These are phyloP conservation scores for Sonneratia caseolaris DNA, from an alignment of 345 rosid genomes.

Conservation along the genomic window DNA sequence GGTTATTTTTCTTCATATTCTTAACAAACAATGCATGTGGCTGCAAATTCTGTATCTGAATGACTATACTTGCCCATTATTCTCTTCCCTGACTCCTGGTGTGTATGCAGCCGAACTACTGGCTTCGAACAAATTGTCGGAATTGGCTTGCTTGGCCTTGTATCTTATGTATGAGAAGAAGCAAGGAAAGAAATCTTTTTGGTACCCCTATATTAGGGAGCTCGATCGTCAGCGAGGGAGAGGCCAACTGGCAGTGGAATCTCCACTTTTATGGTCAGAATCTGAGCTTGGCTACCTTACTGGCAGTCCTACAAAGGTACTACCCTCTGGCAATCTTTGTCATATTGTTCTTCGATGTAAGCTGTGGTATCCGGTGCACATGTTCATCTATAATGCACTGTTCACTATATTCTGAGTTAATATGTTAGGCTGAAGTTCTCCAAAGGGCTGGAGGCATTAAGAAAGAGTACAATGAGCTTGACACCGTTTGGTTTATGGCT, in stretches of 20 bases:
- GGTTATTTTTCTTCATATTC: background rate
- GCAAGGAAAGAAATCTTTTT: constrained; percentile 85
- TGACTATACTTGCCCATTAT: background rate
- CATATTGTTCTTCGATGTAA: background rate
- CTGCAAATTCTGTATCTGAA: background rate
- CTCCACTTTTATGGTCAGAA: constrained; percentile 89
- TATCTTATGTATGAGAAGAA: constrained; percentile 98
- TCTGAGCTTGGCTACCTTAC: constrained; percentile 77
- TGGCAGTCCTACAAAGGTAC: constrained; percentile 92
- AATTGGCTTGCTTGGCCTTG: constrained; percentile 88
- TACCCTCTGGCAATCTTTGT: background rate
- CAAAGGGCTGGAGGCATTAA: constrained; percentile 83
- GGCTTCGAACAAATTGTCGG: constrained; percentile 83
- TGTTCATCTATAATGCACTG: background rate
- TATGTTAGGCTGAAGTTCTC: constrained; percentile 70
- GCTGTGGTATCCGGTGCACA: background rate
- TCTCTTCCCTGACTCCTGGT: constrained; percentile 1
- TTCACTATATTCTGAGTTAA: constrained; percentile 13
- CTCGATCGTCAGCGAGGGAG: constrained; percentile 98
- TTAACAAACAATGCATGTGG: background rate
- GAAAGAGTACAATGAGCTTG: constrained; percentile 91
- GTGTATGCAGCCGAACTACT: constrained; percentile 63
- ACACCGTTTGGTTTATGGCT: constrained; percentile 99
- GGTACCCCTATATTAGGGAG: constrained; percentile 93
- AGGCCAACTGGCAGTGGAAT: constrained; percentile 87